Base-by-base conservation (phyloP, 805 yeast species). In the Metschnikowia chrysomelidarum region DNA sequence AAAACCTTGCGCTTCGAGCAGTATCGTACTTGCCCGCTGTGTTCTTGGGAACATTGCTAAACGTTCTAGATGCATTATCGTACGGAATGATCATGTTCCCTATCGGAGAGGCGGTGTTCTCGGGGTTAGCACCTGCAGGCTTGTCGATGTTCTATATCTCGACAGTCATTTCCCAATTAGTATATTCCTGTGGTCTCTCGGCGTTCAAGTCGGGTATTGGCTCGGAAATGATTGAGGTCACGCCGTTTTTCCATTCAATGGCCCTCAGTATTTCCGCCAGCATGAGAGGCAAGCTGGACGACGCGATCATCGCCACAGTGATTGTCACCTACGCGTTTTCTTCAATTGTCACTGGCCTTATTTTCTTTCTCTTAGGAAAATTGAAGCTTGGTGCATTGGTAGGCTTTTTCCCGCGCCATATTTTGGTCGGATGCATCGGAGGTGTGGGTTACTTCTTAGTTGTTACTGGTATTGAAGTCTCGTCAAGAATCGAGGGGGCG, bases 21-120 rank as follows among this genome's bases (percentile, higher is more conserved):
- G 43, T 71, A 3, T 45, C 60, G 8, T 78, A 72, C 50, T 34
- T 78, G 3, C 98, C 98, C 0, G 82, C 95, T 0, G 96, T 89
- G 4, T 73, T 88, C 24, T 62, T 93, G 26, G 98, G 98, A 1
- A 67, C 87, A 0, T 62, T 93, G 28, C 67, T 93, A 27, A 93
- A 93, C 56, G 82, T 93, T 28, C 71, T 93, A 31, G 98, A 93
- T 59, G 98, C 95, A 0, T 69, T 93, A 31, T 87, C 96, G 0
- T 93, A 93, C 57, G 98, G 98, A 31, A 89, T 93, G 97, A 93
- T 93, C 55, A 78, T 93, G 69, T 93, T 93, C 63, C 98, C 98
- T 0, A 73, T 89, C 22, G 82, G 94, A 24, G 88, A 82, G 44
- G 75, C 88, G 1, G 56, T 82, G 0, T 93, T 93, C 54, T 67